phyloP scores from a whole-genome alignment of 768 basidiomycete species.

The Lactarius evosmus region DNA sequence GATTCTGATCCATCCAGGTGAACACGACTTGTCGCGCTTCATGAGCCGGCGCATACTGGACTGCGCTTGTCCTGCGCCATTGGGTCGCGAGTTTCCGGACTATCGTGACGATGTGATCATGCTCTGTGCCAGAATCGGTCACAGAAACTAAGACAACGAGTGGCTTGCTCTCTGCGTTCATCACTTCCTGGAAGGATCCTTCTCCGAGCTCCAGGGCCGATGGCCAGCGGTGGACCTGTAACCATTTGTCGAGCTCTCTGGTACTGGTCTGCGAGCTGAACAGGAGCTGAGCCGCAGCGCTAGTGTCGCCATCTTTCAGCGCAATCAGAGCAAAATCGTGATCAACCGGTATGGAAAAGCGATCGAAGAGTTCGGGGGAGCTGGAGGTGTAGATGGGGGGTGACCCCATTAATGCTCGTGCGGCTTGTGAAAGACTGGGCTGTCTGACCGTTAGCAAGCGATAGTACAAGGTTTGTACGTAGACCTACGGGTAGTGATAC shows the following conservation, averaged over 20 bases:
- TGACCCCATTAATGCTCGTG: constrained; percentile 48
- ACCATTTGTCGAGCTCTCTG: constrained; percentile 43
- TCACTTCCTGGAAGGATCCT: constrained; percentile 78
- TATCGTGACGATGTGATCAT: constrained; percentile 44
- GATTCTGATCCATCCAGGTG: constrained; percentile 82
- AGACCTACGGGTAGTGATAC: constrained; percentile 38
- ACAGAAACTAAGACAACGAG: constrained; percentile 75
- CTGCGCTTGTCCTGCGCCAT: constrained; percentile 52
- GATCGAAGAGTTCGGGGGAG: constrained; percentile 35
- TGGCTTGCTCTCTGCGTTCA: constrained; percentile 74
- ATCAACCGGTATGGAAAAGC: constrained; percentile 32
- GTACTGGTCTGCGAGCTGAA: constrained; percentile 24
- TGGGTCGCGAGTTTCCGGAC: constrained; percentile 52
- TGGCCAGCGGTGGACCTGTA: constrained; percentile 69
- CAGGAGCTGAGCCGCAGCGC: constrained; percentile 46
- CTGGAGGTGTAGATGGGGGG: constrained; percentile 47
- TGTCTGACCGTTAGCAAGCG: constrained; percentile 29
- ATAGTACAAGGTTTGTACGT: background rate
- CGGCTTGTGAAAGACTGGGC: constrained; percentile 55
- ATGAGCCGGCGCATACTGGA: constrained; percentile 27
- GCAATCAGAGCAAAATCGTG: constrained; percentile 64
- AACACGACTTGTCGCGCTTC: constrained; percentile 65
- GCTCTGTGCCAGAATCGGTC: constrained; percentile 33
- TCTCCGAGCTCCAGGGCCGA: constrained; percentile 69
- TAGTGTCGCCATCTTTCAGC: constrained; percentile 56